Conservation (phyloP, 2,329 filamentous ascomycete species). For the Fusarium sambucinum region DNA sequence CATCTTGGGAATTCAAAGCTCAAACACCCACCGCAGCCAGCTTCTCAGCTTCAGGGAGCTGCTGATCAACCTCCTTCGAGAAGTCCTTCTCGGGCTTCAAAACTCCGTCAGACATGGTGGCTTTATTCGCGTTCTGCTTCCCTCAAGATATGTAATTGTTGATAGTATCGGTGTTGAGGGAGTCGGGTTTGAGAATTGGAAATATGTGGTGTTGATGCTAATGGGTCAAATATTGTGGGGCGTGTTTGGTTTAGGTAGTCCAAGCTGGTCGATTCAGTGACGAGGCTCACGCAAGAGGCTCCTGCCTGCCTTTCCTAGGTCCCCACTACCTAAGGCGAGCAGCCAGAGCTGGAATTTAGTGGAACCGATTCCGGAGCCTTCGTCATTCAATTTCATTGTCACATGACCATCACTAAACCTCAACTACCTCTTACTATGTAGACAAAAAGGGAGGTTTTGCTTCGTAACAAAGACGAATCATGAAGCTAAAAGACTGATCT, state of each 20-base stretch:
- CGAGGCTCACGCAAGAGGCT: conserved; percentile 55
- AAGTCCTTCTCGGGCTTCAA: conserved; percentile 99
- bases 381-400: conserved; percentile 3
- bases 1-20: not conserved
- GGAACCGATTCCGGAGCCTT: conserved; percentile 35
- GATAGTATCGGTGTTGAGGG: not conserved
- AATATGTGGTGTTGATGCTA: conserved; percentile 38
- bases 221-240: conserved; percentile 41
- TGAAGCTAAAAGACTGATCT: not conserved
- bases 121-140: conserved; percentile 18
- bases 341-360: conserved; percentile 42
- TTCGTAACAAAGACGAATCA: not conserved
- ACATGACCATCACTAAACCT: conserved; percentile 23
- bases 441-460: not conserved
- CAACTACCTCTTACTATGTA: too few relatives aligned
- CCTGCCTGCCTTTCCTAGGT: conserved; percentile 52
- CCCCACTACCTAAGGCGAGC: conserved; percentile 33
- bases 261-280: conserved; percentile 49
- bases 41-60: conserved; percentile 90
- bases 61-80: conserved; percentile 93
- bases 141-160: not conserved
- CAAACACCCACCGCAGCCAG: conserved; percentile 80
- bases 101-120: conserved; percentile 80
- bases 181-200: conserved; percentile 19
- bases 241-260: conserved; percentile 41